Base-by-base conservation (phyloP, 441 rosid species). In the Erysimum cheiri region DNA sequence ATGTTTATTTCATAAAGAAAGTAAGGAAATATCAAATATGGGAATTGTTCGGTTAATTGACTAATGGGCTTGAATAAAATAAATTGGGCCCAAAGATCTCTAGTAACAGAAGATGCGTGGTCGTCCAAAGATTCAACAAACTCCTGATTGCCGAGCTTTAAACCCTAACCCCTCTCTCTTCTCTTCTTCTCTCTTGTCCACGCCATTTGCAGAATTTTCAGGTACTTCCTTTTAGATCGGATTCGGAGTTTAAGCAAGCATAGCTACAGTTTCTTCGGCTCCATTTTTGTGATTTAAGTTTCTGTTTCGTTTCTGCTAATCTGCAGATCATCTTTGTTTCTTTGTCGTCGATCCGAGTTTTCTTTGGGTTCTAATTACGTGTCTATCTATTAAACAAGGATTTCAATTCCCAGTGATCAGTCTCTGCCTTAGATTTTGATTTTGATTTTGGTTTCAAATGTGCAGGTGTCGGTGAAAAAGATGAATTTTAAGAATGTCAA, bases 401-500 rank as follows among this genome's bases (percentile, higher is more conserved):
- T 49, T 26, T 36, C 3, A 10, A 26, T 53, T 26, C 12, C 26
- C 10, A 0, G 26, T 54, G 8, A 0, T 22, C 33, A 12, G 13
- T 49, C 14, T 49, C 36, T n/a, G 24, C 8, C 29, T 17, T 35
- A 0, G 29, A 24, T 36, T 36, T 26, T 64, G 41, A 31, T 32
- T 32, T 32, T 56, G 13, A 9, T 44, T 1, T 19, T 19, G 22
- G 2, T 66, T 17, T 13, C 8, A 11, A 9, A 12, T 31, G 9
- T 22, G 26, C 46, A 14, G 64, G 4, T 29, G 29, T 11, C 19
- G 3, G 13, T 31, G 8, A 28, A 28, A 8, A 50, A 32, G 4
- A 91, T 91, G 97, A 86, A 85, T 77, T 78, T 88, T 76, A 85
- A 85, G 54, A 69, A 69, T 46, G 11, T 57, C 2, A 88, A 88